Conservation (phyloP, 2,329 filamentous ascomycete species). For the Clarireedia paspali region DNA sequence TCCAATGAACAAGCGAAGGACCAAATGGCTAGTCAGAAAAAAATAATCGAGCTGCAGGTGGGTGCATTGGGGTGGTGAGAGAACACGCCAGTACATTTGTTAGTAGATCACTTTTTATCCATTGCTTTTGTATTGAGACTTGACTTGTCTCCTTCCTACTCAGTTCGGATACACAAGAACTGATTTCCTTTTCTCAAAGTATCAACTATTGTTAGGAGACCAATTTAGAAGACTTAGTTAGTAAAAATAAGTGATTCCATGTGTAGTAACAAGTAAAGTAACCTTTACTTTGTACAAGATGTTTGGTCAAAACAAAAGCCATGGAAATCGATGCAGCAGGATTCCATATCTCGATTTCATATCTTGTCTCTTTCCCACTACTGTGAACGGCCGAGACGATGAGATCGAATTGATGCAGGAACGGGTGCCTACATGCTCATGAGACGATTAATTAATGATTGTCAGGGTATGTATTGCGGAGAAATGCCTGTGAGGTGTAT, state of each 20-base stretch:
- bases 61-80: conserved; percentile 13
- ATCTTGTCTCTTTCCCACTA: conserved; percentile 18
- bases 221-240: not conserved
- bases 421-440: conserved; percentile 26
- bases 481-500: conserved; percentile 13
- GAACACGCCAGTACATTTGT: conserved; percentile 16
- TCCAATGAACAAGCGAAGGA: conserved; percentile 4
- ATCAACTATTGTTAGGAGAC: not conserved
- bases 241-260: not conserved
- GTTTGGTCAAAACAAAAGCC: conserved; percentile 16
- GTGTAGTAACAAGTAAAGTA: not conserved
- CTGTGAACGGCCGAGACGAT: conserved; percentile 14
- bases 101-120: conserved; percentile 2
- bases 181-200: conserved; percentile 14
- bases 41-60: conserved; percentile 17
- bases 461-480: conserved; percentile 15
- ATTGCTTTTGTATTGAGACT: conserved; percentile 8
- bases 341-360: conserved; percentile 10
- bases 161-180: not conserved
- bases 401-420: conserved; percentile 25
- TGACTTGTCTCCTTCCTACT: conserved; percentile 4
- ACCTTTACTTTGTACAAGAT: conserved; percentile 8
- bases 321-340: conserved; percentile 13
- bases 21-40: conserved; percentile 3
- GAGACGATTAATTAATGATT: conserved; percentile 13